Evolutionary conservation across 169 alveolate species (phyloP).

Genomic region (Haemoproteus tartakovskyi): DNA sequence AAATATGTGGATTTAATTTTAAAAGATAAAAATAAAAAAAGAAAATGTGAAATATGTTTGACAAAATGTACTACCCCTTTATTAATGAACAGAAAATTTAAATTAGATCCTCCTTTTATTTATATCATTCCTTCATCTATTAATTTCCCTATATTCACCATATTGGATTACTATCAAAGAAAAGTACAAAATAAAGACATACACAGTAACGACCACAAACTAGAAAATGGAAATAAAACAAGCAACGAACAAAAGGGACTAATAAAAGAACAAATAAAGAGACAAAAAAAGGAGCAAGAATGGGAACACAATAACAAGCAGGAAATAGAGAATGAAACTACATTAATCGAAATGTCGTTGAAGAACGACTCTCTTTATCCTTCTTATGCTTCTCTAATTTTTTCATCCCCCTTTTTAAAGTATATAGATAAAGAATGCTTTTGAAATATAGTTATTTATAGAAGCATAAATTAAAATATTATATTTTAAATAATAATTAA

Average conservation of each 20-base stretch:
- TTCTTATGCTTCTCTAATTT: constrained; percentile 49
- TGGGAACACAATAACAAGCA: no score
- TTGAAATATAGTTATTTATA: no score
- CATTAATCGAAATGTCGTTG: not conserved
- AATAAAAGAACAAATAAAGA: not conserved
- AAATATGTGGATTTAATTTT: constrained; percentile 71
- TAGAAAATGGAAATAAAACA: no score
- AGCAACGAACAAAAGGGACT: not conserved
- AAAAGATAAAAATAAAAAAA: constrained; percentile 74
- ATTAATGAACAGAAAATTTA: constrained; percentile 81
- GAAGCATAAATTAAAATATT: no score
- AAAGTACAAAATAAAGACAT: not conserved
- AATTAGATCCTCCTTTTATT: constrained; percentile 82
- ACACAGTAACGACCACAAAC: no score
- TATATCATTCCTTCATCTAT: constrained; percentile 79
- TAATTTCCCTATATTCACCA: constrained; percentile 69
- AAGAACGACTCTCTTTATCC: constrained; percentile 38
- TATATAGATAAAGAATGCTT: constrained; percentile 52
- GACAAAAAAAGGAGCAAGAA: no score
- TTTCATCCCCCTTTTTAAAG: constrained; percentile 27
- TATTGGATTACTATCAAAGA: constrained; percentile 35
- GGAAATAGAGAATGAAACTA: not conserved
- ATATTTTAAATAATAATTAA: not conserved
- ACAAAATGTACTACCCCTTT: constrained; percentile 79
- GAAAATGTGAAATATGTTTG: constrained; percentile 78